Evolutionary conservation across 2,329 filamentous ascomycete genomes (phyloP), one percentile per base, ranked within the genome.

Genomic region (Parastagonospora nodorum): DNA sequence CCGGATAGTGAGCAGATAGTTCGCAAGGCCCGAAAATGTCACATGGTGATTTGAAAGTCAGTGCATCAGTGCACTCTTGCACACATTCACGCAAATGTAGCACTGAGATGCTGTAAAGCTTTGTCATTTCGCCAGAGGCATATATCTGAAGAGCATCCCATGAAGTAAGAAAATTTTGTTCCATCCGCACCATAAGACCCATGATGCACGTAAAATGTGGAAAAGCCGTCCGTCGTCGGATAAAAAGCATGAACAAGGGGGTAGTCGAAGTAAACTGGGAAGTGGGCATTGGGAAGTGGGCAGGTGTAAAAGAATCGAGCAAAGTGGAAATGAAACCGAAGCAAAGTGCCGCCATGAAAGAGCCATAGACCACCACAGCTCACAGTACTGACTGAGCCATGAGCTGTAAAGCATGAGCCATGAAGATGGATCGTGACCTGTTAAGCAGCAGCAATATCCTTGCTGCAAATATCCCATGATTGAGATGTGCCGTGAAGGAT

Each of bases 91-190:
- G 14, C 24, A 43, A 24, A 11, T 9, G 19, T n/a, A 29, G 11
- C 40, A 29, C 14, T 6, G 24, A 14, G 38, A 37, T 51, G 51
- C 51, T 51, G 42, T 42, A 39, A 53, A 51, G 44, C 42, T 48
- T 53, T 53, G 53, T 53, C 27, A 57, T 55, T 58, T 55, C 40
- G 50, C 56, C 37, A 46, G 43, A 31, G 42, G 47, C 54, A 42
- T 51, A 47, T 49, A 45, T 45, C 36, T 40, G 31, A 43, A 44
- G 38, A 43, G 45, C 40, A 56, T 49, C 50, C 50, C 42, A 57
- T 48, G 40, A 47, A 30, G n/a, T 32, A 47, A 37, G 40, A 40
- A 14, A 16, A 19, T 39, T 38, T 24, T 27, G 15, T 8, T 24
- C 19, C 10, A 15, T 39, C 37, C 40, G 35, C 14, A 38, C 30